A percentile compares a stretch with the other conserved stretches of the same genome.
These are phyloP conservation scores for Endothia cerciana DNA, from an alignment of 2,329 filamentous ascomycete genomes.

Conservation along the genomic window DNA sequence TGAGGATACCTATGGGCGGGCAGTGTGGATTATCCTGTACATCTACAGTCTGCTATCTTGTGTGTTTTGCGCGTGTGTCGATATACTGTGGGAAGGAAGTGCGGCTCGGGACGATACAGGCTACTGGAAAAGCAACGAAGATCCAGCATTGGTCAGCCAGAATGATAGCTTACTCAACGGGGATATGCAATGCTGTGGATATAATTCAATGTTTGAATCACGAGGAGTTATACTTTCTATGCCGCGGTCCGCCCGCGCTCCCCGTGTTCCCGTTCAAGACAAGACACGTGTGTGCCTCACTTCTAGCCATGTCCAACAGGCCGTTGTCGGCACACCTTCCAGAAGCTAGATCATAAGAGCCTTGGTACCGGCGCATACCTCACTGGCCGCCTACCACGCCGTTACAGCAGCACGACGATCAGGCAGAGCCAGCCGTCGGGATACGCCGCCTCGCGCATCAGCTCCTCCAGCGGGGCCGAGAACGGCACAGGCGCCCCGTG, in stretches of 20 bases:
- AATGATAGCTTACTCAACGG: not conserved
- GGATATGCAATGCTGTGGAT: not conserved
- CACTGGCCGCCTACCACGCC: not conserved
- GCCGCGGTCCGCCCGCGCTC: too few relatives aligned
- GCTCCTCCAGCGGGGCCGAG: conserved; percentile 75
- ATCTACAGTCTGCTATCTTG: not conserved
- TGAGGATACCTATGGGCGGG: not conserved
- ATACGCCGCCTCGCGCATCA: conserved; percentile 83
- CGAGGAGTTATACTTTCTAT: too few relatives aligned
- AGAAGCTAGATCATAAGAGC: not conserved
- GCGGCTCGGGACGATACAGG: not conserved
- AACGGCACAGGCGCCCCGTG: conserved; percentile 87
- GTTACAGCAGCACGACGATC: conserved; percentile 71
- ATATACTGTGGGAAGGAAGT: not conserved
- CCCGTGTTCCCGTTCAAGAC: too few relatives aligned
- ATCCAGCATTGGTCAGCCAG: conserved; percentile 7
- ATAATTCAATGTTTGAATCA: not conserved
- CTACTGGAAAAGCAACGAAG: conserved; percentile 11
- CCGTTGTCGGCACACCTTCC: too few relatives aligned
- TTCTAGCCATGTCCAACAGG: too few relatives aligned
- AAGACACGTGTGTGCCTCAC: too few relatives aligned
- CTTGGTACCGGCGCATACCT: not conserved
- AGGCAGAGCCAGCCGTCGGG: conserved; percentile 91
- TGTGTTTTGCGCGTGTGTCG: conserved; percentile 3
- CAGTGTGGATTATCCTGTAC: conserved; percentile 1